Percentiles rank a stretch among this genome's conserved stretches.
Evolutionary conservation across 257 asterid species (phyloP).

Genomic region (Prunella vulgaris): DNA sequence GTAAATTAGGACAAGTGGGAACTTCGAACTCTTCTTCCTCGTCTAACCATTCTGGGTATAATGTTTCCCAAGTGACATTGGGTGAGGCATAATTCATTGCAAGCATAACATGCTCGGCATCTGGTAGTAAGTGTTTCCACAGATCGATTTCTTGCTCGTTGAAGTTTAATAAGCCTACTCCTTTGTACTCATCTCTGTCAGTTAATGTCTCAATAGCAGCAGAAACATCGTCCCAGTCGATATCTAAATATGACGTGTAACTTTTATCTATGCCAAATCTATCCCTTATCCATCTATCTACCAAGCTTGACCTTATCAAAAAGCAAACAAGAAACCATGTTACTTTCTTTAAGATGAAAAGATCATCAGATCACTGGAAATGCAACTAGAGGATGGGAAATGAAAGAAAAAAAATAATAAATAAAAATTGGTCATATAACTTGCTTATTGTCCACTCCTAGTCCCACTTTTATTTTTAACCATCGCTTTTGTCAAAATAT

Average conservation of each 20-base stretch:
- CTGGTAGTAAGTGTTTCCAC: constrained; percentile 62
- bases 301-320: constrained; percentile 42
- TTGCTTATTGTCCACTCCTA: too few relatives aligned
- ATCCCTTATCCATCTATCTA: constrained; percentile 45
- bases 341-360: background rate
- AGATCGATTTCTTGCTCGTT: constrained; percentile 53
- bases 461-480: too few relatives aligned
- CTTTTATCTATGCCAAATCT: constrained; percentile 38
- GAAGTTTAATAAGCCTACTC: constrained; percentile 74
- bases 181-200: constrained; percentile 53
- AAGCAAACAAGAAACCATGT: background rate
- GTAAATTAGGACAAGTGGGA: constrained; percentile 77
- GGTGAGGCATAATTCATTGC: constrained; percentile 46
- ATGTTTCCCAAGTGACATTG: constrained; percentile 75
- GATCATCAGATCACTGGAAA: background rate
- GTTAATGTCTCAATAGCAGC: constrained; percentile 43
- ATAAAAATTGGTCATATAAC: too few relatives aligned
- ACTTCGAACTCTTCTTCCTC: constrained; percentile 88
- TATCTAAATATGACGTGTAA: constrained; percentile 45
- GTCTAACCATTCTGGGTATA: constrained; percentile 94
- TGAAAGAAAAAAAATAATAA: too few relatives aligned
- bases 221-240: constrained; percentile 74
- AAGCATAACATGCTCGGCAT: constrained; percentile 62
- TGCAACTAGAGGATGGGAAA: background rate
- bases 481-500: too few relatives aligned